Evolutionary conservation across 78 protist genomes (phyloP), one percentile per base, ranked within the genome.

Genomic region (Guillardia theta): DNA sequence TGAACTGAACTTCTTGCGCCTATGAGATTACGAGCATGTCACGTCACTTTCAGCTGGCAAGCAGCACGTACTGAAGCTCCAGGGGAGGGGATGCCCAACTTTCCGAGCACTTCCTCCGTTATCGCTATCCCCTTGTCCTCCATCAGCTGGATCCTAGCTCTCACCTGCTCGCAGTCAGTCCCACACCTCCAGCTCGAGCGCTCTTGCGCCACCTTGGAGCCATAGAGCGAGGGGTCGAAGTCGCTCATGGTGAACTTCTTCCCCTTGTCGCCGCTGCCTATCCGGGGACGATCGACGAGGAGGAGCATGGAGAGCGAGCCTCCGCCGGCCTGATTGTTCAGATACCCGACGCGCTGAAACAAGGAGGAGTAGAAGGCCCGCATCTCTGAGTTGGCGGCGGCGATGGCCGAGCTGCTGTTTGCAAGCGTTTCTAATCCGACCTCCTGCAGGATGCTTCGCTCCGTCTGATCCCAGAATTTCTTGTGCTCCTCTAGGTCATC

Each of bases 281-380:
- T 58, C 39, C 3, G 39, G 45, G 83, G 83, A 43, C 83, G 83
- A 43, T 70, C 83, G 41, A 70, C 36, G 83, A 70, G 83, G 83
- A 70, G 83, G 83, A 70, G 83, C 83, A 70, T 70, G 46, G 83
- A 33, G 9, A 70, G 41, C 45, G 83, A 24, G n/a, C 83, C 83
- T 24, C 83, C 83, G 6, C 83, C 83, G 83, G 9, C 36, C 83
- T 12, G 27, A 22, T 0, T 3, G 41, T 70, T 70, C 45, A 70
- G 83, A 43, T 24, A 70, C 83, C 83, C 83, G 46, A 70, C 83
- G 46, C 83, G 83, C 83, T 70, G 83, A 15, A 70, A 70, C 45
- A 70, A 43, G 1, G 83, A 15, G 8, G 83, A 4, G 83, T 33
- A 70, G 41, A 70, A 70, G 83, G 83, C 6, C 46, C 83, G 83